Evolutionary conservation across 176 grass and related monocot genomes (phyloP), one percentile per base, ranked within the genome.

Genomic region (Echinochloa phyllopogon): DNA sequence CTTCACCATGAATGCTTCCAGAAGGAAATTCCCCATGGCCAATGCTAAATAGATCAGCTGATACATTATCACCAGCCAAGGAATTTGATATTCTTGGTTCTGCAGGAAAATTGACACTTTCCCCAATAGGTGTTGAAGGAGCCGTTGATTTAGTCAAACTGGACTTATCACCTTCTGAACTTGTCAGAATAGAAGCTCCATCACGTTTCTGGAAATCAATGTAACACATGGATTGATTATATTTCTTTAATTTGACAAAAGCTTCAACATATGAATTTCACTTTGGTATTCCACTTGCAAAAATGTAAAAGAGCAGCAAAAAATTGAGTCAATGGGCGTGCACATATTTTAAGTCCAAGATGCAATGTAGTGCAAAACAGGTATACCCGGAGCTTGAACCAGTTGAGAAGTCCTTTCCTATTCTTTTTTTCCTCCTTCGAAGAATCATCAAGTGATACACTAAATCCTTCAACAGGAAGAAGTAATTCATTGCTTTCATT

Each of bases 341-440:
- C 24, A 23, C 6, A 20, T 52, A 59, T 60, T 58, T 74, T 25
- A 41, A 11, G 15, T 40, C 59, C 18, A 83, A 38, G 59, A 47
- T 65, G 57, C 33, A 65, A 24, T 40, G 16, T 41, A 84, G 14
- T 79, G 16, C 2, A 17, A 10, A 80, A 49, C 78, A 85, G 74
- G 68, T 63, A 79, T 94, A 99, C 97, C 97, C 84, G 72, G 21
- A 94, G 78, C 84, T 99, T 99, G 63, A 99, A 99, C 97, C 97
- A 99, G 65, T 99, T 99, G 81, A 99, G 89, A 45, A 99, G 91
- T 53, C 97, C 93, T 87, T 94, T 99, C 65, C 91, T 78, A n/a
- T 94, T 99, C 75, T 84, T 89, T 86, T 94, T 99, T 47, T 94
- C 96, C 69, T 98, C 96, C 88, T 96, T 99, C 0, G 88, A 90